phyloP scores from a whole-genome alignment of 805 yeast species.

The Myxozyma geophila region DNA sequence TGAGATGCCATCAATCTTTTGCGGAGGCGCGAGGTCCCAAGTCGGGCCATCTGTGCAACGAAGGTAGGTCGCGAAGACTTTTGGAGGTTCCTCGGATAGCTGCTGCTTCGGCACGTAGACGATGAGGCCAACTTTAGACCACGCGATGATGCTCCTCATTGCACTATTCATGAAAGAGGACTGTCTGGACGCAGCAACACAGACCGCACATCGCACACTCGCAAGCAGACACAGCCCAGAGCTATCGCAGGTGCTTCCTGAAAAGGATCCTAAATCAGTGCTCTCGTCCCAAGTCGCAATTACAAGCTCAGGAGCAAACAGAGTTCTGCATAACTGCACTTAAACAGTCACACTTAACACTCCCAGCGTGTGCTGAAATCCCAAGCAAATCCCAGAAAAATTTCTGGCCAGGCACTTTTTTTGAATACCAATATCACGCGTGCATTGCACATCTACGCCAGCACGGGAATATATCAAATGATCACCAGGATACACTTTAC shows the following conservation, averaged over 20 bases:
- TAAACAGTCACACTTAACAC: not conserved
- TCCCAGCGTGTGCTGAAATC: slow-evolving; percentile 19
- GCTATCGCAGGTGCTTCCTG: too few relatives aligned
- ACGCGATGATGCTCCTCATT: slow-evolving; percentile 26
- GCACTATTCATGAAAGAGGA: not conserved
- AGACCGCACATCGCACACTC: too few relatives aligned
- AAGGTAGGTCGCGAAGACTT: slow-evolving; percentile 44
- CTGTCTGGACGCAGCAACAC: not conserved
- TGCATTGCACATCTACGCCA: not conserved
- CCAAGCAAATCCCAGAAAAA: slow-evolving; percentile 26
- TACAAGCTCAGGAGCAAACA: slow-evolving; percentile 7
- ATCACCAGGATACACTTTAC: slow-evolving; percentile 24
- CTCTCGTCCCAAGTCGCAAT: not conserved
- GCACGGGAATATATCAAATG: slow-evolving; percentile 18
- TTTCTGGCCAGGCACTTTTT: not conserved
- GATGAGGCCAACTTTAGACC: slow-evolving; percentile 38
- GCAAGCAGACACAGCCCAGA: too few relatives aligned
- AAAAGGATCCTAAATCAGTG: not conserved
- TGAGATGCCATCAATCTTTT: slow-evolving; percentile 43
- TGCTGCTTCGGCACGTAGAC: slow-evolving; percentile 28
- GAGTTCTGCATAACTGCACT: slow-evolving; percentile 3
- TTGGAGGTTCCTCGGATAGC: slow-evolving; percentile 1
- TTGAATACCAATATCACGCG: not conserved
- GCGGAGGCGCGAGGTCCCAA: slow-evolving; percentile 76
- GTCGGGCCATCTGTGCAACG: slow-evolving; percentile 60